Evolutionary conservation across 257 asterid genomes (phyloP).

Genomic region (Salvia rosmarinus): DNA sequence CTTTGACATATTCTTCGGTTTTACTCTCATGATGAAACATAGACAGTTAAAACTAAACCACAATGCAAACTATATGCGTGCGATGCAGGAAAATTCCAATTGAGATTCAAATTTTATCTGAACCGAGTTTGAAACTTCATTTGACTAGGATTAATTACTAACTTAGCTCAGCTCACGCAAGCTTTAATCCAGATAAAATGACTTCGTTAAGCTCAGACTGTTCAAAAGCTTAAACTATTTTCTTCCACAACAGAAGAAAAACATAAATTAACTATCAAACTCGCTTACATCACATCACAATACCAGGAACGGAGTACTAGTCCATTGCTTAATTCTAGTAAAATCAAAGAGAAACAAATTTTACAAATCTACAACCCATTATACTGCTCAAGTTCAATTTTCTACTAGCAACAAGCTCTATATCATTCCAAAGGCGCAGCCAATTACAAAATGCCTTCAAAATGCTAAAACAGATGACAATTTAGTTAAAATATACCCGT

Average conservation of each 20-base stretch:
- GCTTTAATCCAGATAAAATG: slow-evolving; percentile 6
- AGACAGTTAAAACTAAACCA: not conserved
- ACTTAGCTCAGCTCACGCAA: not conserved
- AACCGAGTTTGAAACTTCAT: not conserved
- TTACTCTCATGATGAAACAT: slow-evolving; percentile 2
- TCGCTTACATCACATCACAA: not conserved
- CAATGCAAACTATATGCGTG: not conserved
- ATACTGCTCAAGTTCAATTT: not conserved
- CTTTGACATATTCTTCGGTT: not conserved
- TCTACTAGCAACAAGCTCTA: not conserved
- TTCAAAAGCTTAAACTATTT: not conserved
- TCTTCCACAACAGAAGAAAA: not conserved
- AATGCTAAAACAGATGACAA: not conserved
- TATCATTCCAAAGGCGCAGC: not conserved
- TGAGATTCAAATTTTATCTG: slow-evolving; percentile 4
- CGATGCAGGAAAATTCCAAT: not conserved
- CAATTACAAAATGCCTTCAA: not conserved
- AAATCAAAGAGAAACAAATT: slow-evolving; percentile 1
- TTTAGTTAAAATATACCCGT: slow-evolving; percentile 58
- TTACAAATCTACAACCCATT: not conserved
- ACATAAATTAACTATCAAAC: not conserved
- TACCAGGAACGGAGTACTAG: not conserved
- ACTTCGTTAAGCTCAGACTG: not conserved
- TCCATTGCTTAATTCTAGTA: slow-evolving; percentile 4
- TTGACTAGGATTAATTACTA: not conserved